phyloP scores from a whole-genome alignment of 2,329 filamentous ascomycete genomes.

The Dothidotthia symphoricarpi region DNA sequence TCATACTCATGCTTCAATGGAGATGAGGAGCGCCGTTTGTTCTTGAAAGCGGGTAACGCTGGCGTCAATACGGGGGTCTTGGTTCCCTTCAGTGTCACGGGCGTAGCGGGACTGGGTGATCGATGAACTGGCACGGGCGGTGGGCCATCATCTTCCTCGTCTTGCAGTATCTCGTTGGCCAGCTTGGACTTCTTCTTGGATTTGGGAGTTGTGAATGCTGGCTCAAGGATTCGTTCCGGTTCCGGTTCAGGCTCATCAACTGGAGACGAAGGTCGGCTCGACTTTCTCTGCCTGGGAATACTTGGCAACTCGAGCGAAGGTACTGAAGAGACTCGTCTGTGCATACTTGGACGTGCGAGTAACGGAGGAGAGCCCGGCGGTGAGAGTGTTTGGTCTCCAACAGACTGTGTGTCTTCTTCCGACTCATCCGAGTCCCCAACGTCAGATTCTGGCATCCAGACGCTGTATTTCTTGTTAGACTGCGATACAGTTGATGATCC shows the following conservation, averaged over 20 bases:
- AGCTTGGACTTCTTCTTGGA: constrained; percentile 25
- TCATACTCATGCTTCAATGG: constrained; percentile 97
- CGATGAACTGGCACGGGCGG: constrained; percentile 53
- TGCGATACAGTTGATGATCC: constrained; percentile 19
- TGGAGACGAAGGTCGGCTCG: constrained; percentile 41
- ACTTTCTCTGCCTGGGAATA: constrained; percentile 47
- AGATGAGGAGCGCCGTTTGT: constrained; percentile 76
- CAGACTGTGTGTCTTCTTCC: constrained; percentile 29
- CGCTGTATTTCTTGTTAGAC: constrained; percentile 46
- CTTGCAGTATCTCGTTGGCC: constrained; percentile 6
- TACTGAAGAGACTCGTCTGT: constrained; percentile 50
- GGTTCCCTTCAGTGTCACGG: constrained; percentile 46
- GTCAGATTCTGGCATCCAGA: constrained; percentile 50
- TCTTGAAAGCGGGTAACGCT: constrained; percentile 43
- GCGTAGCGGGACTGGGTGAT: constrained; percentile 52
- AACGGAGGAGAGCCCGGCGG: constrained; percentile 24
- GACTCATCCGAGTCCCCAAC: constrained; percentile 36
- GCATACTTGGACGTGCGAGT: constrained; percentile 38
- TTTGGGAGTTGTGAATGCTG: constrained; percentile 32
- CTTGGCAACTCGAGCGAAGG: constrained; percentile 48
- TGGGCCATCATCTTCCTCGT: constrained; percentile 27
- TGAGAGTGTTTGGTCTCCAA: constrained; percentile 16
- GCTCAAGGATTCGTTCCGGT: background rate
- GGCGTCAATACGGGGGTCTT: constrained; percentile 52
- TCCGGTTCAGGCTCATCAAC: constrained; percentile 20